Base-by-base conservation (phyloP, 2,329 filamentous ascomycete genomes). In the Cyclaneusma minus region DNA sequence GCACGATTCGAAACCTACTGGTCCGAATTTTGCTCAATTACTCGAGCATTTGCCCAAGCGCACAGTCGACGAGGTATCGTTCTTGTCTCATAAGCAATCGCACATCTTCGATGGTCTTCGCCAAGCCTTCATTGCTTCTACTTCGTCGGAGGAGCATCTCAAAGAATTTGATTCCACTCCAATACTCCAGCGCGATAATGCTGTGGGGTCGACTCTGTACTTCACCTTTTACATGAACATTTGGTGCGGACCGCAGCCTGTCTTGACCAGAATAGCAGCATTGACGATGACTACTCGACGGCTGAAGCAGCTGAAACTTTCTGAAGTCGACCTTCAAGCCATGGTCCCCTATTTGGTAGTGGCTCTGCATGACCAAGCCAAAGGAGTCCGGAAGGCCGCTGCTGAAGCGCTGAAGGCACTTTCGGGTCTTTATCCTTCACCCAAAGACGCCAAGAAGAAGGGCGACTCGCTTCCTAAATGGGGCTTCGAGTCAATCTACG, bases 311-410 rank as follows among this genome's bases (percentile, higher is more conserved):
- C 51, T 52, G 9, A 60, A 64, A 31, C 58, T 55, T 28, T 48
- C 44, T 13, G 55, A 56, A 12, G 44, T 66, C 6, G 79, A 93
- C 45, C 62, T 85, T 25, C 87, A 95, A 45, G 67, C 70, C 7
- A 48, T 94, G 11, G 45, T 93, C n/a, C 87, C 87, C 3, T 94
- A 92, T 51, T 58, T 76, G 16, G 55, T 94, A 23, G 60, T 66
- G 19, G 79, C 78, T 13, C 63, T 95, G 11, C 62, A 69, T 13
- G 87, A 95, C 47, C 55, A 71, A 4, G 80, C 80, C 2, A 72
- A 75, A 35, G 70, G 71, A 34, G 76, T 93, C 21, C 76, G 85
- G 22, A 70, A 73, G 34, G 72, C 81, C 26, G 79, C 84, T 12
- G 72, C 75, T 13, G 66, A 75, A 27, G 59, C 85, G 16, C 47